These are phyloP conservation scores for Desmodesmus armatus DNA, from an alignment of 139 green algal genomes.

Conservation along the genomic window DNA sequence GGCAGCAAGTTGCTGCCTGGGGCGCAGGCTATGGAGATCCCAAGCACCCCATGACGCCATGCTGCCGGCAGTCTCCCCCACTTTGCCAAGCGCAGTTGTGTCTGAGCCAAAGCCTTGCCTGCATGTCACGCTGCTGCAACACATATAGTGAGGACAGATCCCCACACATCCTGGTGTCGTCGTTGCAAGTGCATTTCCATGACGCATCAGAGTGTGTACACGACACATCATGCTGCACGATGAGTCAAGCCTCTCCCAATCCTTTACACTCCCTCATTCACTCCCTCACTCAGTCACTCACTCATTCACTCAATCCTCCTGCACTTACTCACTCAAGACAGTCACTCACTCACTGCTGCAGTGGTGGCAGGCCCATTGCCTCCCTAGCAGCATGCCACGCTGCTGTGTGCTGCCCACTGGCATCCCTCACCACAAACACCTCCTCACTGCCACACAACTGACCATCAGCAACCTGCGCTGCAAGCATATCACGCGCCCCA, in stretches of 20 bases:
- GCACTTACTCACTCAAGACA: neutral
- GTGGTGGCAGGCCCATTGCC: slow-evolving; percentile 31
- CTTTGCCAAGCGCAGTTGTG: too few species aligned
- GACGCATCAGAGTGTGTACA: too few species aligned
- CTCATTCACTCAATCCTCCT: neutral
- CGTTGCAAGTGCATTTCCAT: too few species aligned
- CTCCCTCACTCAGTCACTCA: neutral
- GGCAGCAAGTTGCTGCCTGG: too few species aligned
- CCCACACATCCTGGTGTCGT: too few species aligned
- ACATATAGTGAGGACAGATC: too few species aligned
- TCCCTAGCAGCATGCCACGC: slow-evolving; percentile 20
- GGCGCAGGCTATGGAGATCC: too few species aligned
- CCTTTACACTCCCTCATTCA: neutral
- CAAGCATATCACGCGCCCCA: neutral
- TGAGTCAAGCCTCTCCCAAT: neutral
- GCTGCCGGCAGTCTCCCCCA: too few species aligned
- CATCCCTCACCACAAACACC: slow-evolving; percentile 30
- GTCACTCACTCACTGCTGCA: neutral
- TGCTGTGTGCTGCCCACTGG: neutral
- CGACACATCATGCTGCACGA: neutral
- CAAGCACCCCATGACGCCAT: too few species aligned
- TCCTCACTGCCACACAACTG: slow-evolving; percentile 4
- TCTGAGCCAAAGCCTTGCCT: too few species aligned
- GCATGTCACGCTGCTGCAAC: too few species aligned
- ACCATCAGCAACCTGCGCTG: slow-evolving; percentile 7